A percentile compares a stretch with the other conserved stretches of the same genome.
phyloP scores from a whole-genome alignment of 1,284 basidiomycete species.

The Cryptococcus floricola region DNA sequence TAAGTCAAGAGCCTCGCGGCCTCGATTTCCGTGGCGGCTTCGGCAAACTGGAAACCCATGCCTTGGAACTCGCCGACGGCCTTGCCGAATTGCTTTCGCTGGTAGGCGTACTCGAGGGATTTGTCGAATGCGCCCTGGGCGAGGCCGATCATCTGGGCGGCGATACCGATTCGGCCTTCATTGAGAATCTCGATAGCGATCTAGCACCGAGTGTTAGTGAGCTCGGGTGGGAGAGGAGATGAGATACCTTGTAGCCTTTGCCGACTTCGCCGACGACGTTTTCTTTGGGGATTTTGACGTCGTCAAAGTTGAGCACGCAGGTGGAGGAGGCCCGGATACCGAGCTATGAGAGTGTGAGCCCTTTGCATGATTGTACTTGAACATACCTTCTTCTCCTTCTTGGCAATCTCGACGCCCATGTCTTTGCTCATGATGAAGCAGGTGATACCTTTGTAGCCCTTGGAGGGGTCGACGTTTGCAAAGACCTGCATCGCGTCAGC shows the following conservation, averaged over 20 bases:
- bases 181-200: conserved; percentile 97
- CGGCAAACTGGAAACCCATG: conserved; percentile 92
- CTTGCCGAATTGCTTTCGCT: conserved; percentile 91
- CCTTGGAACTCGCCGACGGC: conserved; percentile 77
- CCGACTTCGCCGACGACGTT: conserved; percentile 84
- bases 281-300: conserved; percentile 83
- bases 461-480: conserved; percentile 88
- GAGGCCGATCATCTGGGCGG: conserved; percentile 93
- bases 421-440: conserved; percentile 95
- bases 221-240: neutral
- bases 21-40: conserved; percentile 84
- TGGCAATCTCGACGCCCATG: conserved; percentile 95
- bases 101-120: conserved; percentile 85
- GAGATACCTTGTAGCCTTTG: conserved; percentile 80
- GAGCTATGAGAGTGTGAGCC: conserved; percentile 52
- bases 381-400: conserved; percentile 89
- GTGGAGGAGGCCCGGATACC: conserved; percentile 97
- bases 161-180: conserved; percentile 96
- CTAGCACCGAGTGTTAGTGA: conserved; percentile 37
- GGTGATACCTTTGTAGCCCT: conserved; percentile 98
- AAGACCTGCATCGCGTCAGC: conserved; percentile 58
- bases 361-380: neutral
- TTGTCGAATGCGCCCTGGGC: conserved; percentile 96
- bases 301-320: conserved; percentile 94
- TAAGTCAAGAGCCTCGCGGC: conserved; percentile 90